Evolutionary conservation across 768 basidiomycete species (phyloP).

Genomic region (Paxillus rubicundulus): DNA sequence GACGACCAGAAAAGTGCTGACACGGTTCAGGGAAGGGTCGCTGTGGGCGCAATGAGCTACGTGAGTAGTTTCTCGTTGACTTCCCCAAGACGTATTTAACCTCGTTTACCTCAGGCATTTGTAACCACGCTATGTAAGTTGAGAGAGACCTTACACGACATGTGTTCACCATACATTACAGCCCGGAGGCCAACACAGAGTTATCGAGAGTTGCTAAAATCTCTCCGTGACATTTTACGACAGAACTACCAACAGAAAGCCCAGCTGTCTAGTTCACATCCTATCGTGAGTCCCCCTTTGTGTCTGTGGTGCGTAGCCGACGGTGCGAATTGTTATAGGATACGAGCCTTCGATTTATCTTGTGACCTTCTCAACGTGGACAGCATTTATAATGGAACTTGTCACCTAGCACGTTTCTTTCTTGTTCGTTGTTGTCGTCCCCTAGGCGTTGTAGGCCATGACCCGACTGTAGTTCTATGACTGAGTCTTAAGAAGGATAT

Average conservation of each 20-base stretch:
- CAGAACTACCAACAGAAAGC: conserved; percentile 68
- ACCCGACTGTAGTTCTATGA: too few species aligned
- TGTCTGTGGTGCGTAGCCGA: background rate
- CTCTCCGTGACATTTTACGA: conserved; percentile 56
- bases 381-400: background rate
- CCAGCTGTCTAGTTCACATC: conserved; percentile 72
- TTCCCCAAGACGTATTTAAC: background rate
- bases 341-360: conserved; percentile 29
- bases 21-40: conserved; percentile 57
- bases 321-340: conserved; percentile 15
- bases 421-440: background rate
- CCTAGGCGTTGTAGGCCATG: too few species aligned
- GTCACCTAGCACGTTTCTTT: conserved; percentile 1
- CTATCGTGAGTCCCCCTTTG: conserved; percentile 41
- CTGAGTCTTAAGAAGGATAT: too few species aligned
- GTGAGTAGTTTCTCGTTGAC: conserved; percentile 38
- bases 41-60: conserved; percentile 79
- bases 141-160: too few species aligned
- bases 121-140: conserved; percentile 46
- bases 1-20: conserved; percentile 75
- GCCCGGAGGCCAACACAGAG: conserved; percentile 55
- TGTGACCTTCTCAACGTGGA: conserved; percentile 14
- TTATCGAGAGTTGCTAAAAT: conserved; percentile 60
- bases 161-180: conserved; percentile 13
- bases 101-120: conserved; percentile 50